phyloP scores from a whole-genome alignment of 164 flowering plant genomes.

The Kalanchoe fedtschenkoi region DNA sequence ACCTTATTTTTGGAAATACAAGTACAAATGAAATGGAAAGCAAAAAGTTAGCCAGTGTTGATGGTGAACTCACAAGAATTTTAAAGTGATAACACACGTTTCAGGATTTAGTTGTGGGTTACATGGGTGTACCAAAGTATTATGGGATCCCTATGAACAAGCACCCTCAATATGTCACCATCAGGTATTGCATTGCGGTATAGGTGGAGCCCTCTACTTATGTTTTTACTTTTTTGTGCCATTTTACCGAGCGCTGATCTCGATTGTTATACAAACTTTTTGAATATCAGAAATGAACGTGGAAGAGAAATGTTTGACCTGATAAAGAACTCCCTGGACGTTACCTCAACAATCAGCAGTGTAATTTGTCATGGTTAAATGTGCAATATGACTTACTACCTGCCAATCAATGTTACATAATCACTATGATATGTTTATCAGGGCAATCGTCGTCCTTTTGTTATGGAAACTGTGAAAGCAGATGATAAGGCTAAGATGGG shows the following conservation, averaged over 20 bases:
- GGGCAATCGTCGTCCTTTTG: conserved; percentile 83
- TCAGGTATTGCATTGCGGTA: conserved; percentile 38
- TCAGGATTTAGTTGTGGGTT: conserved; percentile 98
- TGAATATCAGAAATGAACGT: conserved; percentile 69
- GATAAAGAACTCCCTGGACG: conserved; percentile 64
- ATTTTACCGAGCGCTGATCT: neutral
- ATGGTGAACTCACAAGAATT: neutral
- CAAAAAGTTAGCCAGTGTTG: neutral
- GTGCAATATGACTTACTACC: neutral
- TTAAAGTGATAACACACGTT: neutral
- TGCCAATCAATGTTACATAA: neutral
- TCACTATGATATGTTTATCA: conserved; percentile 16
- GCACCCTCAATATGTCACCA: conserved; percentile 97
- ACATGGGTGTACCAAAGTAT: conserved; percentile 99
- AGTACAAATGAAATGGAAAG: neutral
- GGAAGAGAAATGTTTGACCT: conserved; percentile 88
- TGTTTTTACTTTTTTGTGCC: neutral
- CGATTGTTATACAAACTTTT: conserved; percentile 4
- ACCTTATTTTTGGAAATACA: no score
- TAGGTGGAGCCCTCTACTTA: neutral
- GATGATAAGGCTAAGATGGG: conserved; percentile 91
- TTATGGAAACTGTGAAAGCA: conserved; percentile 86
- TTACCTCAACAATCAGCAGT: conserved; percentile 64
- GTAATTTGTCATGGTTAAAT: conserved; percentile 25
- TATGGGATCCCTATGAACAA: conserved; percentile 80